A percentile compares a stretch with the other conserved stretches of the same genome.
Conservation (phyloP, 2,329 filamentous ascomycete species). For the Pestalotiopsis sp. region DNA sequence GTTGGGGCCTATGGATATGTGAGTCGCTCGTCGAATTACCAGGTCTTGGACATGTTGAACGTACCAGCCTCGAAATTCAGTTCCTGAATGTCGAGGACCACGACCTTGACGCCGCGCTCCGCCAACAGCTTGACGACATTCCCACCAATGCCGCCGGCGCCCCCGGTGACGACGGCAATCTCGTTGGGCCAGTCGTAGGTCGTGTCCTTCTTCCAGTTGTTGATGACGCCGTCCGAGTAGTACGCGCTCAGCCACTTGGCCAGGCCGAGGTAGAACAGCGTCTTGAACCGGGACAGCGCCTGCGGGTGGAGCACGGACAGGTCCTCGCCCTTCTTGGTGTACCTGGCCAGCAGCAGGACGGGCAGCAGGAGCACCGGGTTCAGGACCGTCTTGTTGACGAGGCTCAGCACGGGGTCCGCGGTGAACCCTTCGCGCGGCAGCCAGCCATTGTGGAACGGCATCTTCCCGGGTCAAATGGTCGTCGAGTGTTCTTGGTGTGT, state of each 20-base stretch:
- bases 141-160: slow-evolving; percentile 71
- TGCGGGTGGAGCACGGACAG: slow-evolving; percentile 52
- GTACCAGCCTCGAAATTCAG: slow-evolving; percentile 25
- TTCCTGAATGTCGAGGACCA: slow-evolving; percentile 69
- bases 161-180: slow-evolving; percentile 73
- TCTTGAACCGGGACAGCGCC: slow-evolving; percentile 52
- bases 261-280: slow-evolving; percentile 53
- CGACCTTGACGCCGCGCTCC: slow-evolving; percentile 64
- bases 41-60: neutral
- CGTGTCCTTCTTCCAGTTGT: slow-evolving; percentile 50
- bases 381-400: slow-evolving; percentile 61
- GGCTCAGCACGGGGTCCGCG: slow-evolving; percentile 56
- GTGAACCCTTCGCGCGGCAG: slow-evolving; percentile 60
- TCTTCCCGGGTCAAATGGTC: slow-evolving; percentile 16
- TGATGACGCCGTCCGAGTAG: slow-evolving; percentile 48
- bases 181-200: slow-evolving; percentile 67
- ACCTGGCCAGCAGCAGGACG: slow-evolving; percentile 61
- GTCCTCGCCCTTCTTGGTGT: slow-evolving; percentile 61
- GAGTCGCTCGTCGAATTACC: neutral
- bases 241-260: slow-evolving; percentile 47
- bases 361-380: slow-evolving; percentile 66
- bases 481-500: neutral
- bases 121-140: slow-evolving; percentile 66
- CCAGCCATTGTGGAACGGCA: slow-evolving; percentile 51
- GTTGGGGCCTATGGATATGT: slow-evolving; percentile 41